Conservation (phyloP, 768 basidiomycete species). For the Pholiota conissans region DNA sequence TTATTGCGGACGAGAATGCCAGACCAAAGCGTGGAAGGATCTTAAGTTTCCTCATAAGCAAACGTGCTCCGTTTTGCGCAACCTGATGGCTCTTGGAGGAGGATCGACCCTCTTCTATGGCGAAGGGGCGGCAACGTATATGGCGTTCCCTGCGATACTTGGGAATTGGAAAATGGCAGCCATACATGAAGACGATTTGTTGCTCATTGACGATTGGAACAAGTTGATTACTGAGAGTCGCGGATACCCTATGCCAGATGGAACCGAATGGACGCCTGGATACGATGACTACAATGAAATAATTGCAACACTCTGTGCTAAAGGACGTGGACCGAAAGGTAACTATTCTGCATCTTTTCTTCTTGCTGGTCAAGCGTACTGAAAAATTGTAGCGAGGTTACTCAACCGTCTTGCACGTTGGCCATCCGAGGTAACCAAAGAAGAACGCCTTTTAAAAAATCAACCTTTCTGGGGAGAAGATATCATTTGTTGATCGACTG, state of each 20-base stretch:
- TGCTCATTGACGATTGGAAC: background rate
- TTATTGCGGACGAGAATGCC: background rate
- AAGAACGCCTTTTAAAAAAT: constrained; percentile 1
- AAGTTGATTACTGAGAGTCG: background rate
- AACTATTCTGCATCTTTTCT: background rate
- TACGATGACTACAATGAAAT: constrained; percentile 9
- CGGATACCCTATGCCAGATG: constrained; percentile 7
- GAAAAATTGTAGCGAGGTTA: constrained; percentile 1
- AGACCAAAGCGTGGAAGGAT: background rate
- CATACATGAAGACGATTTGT: background rate
- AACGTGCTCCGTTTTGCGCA: background rate
- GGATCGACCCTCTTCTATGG: background rate
- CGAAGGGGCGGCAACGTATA: background rate
- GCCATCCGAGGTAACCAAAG: constrained; percentile 12
- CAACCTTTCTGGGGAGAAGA: constrained; percentile 11
- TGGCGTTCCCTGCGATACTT: background rate
- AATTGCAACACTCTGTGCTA: constrained; percentile 2
- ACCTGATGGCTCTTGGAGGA: background rate
- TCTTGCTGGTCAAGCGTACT: background rate
- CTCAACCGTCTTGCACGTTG: constrained; percentile 10
- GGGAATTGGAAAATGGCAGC: background rate
- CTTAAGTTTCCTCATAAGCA: background rate
- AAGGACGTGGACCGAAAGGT: constrained; percentile 3
- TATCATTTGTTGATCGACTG: background rate
- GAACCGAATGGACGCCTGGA: constrained; percentile 7